phyloP scores from a whole-genome alignment of 2,329 filamentous ascomycete genomes.

The Ophiostoma fasciatum region DNA sequence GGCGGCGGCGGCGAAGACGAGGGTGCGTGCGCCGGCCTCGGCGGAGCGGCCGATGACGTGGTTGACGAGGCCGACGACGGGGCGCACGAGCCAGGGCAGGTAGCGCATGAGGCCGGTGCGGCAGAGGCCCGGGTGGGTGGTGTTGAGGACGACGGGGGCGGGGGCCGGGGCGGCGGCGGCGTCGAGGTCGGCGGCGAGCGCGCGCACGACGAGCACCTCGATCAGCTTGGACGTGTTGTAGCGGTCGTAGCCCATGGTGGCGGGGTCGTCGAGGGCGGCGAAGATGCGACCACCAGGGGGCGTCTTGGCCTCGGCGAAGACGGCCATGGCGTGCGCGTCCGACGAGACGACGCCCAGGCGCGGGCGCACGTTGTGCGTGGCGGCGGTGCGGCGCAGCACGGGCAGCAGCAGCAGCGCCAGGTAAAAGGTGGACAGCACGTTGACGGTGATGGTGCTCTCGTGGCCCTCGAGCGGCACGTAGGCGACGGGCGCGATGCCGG shows the following conservation, averaged over 20 bases:
- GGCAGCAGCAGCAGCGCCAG: constrained; percentile 29
- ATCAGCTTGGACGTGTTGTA: constrained; percentile 23
- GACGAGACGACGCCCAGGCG: constrained; percentile 26
- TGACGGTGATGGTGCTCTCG: constrained; percentile 29
- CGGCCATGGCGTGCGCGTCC: constrained; percentile 23
- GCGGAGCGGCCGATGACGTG: constrained; percentile 20
- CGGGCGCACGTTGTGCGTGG: constrained; percentile 19
- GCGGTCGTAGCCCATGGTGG: constrained; percentile 17
- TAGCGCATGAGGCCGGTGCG: constrained; percentile 23
- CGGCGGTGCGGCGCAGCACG: constrained; percentile 22
- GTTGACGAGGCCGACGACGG: constrained; percentile 9
- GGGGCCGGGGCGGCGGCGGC: constrained; percentile 18
- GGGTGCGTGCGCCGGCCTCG: constrained; percentile 25
- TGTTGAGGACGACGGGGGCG: constrained; percentile 23
- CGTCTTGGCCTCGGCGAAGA: too few species aligned
- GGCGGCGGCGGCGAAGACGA: constrained; percentile 23
- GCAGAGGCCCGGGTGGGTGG: constrained; percentile 26
- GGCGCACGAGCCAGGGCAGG: constrained; percentile 16
- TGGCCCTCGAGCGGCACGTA: constrained; percentile 17
- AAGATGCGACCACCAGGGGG: too few species aligned
- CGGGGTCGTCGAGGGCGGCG: constrained; percentile 17
- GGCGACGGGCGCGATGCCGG: constrained; percentile 16
- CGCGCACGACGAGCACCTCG: constrained; percentile 17
- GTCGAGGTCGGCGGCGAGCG: constrained; percentile 21
- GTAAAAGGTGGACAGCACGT: constrained; percentile 31